Percentiles rank a stretch among this genome's conserved stretches.
Evolutionary conservation across 192 early-diverging fungal genomes (phyloP).

Genomic region (Helicostylum pulchrum): DNA sequence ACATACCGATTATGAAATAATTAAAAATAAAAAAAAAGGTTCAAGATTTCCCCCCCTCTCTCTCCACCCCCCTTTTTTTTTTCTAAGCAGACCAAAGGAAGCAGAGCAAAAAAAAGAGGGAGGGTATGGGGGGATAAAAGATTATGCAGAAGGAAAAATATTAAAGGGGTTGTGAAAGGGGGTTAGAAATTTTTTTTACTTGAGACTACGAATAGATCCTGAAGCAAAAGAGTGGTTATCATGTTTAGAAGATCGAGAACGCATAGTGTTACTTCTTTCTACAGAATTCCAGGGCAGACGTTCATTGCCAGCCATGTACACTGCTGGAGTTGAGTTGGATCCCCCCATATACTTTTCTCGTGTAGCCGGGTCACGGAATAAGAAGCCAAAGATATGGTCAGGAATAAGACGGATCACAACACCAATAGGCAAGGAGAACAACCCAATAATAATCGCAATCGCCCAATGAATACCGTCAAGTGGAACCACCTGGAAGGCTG

Average conservation of each 20-base stretch:
- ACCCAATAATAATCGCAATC: constrained; percentile 76
- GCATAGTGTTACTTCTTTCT: constrained; percentile 5
- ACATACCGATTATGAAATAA: constrained; percentile 11
- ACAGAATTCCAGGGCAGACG: constrained; percentile 43
- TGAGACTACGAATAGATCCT: not conserved
- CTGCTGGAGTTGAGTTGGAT: constrained; percentile 3
- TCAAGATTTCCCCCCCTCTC: not conserved
- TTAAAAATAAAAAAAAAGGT: constrained; percentile 13
- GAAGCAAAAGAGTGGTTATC: constrained; percentile 7
- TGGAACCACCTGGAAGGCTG: constrained; percentile 73
- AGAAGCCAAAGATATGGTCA: constrained; percentile 49
- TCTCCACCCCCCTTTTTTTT: too few relatives aligned
- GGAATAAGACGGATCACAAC: constrained; percentile 82
- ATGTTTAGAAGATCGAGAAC: constrained; percentile 11
- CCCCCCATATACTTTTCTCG: constrained; percentile 25
- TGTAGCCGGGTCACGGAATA: constrained; percentile 32
- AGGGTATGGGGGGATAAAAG: constrained; percentile 3
- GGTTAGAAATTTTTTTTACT: not conserved
- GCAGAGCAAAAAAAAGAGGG: not conserved
- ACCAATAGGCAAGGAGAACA: constrained; percentile 83
- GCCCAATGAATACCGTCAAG: constrained; percentile 76
- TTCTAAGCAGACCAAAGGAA: too few relatives aligned
- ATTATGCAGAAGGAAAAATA: constrained; percentile 2
- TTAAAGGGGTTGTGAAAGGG: not conserved
- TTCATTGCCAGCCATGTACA: constrained; percentile 36